phyloP scores from a whole-genome alignment of 1,284 basidiomycete genomes.

The Coniferiporia sulphurascens region DNA sequence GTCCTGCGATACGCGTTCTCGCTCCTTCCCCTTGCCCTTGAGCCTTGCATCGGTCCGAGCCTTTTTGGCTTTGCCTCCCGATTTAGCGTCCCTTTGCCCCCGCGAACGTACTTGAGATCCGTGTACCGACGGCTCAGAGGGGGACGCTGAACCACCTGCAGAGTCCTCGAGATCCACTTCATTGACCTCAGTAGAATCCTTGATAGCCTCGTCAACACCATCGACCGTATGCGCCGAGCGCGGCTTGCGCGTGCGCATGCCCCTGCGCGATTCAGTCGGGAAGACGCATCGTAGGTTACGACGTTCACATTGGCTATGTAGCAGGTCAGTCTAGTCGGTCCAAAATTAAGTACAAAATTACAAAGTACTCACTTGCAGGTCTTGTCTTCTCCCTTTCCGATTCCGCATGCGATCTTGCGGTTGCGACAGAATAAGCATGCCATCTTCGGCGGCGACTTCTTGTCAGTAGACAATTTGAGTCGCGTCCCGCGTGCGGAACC shows the following conservation, averaged over 20 bases:
- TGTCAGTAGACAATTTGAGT: constrained; percentile 13
- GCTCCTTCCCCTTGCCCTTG: not conserved
- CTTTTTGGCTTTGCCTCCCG: not conserved
- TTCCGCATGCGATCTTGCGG: constrained; percentile 17
- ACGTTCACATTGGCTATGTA: constrained; percentile 14
- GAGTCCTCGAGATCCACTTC: not conserved
- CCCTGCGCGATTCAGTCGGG: constrained; percentile 17
- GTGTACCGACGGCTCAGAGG: not conserved
- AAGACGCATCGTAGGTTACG: constrained; percentile 12
- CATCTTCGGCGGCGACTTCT: constrained; percentile 16
- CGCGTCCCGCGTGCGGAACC: not conserved
- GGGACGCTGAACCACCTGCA: not conserved
- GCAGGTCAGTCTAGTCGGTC: no score
- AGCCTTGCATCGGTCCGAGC: not conserved
- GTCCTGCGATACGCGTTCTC: not conserved
- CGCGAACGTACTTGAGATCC: not conserved
- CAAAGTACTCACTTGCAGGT: constrained; percentile 19
- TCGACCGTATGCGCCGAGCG: constrained; percentile 10
- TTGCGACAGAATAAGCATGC: constrained; percentile 17
- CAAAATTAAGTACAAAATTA: no score
- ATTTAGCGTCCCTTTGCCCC: not conserved
- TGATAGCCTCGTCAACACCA: constrained; percentile 9
- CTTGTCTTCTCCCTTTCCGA: constrained; percentile 9
- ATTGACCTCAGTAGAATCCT: constrained; percentile 1
- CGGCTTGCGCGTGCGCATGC: constrained; percentile 11